These are phyloP conservation scores for Pichia insulana DNA, from an alignment of 805 yeast species.

Conservation along the genomic window DNA sequence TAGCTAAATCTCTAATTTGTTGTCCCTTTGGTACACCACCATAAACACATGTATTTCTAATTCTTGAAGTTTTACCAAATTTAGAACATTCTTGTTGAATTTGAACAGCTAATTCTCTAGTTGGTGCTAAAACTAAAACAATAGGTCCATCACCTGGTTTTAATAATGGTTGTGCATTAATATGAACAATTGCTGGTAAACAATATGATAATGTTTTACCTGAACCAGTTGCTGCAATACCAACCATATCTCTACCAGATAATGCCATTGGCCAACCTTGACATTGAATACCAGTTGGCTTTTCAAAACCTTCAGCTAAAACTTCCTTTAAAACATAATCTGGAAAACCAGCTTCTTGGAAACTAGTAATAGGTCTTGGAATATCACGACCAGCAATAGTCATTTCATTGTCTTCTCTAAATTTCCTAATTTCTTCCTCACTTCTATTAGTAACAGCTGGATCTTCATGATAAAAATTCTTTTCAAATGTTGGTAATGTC, in stretches of 20 bases:
- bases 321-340: slow-evolving; percentile 85
- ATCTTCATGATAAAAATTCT: slow-evolving; percentile 87
- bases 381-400: slow-evolving; percentile 72
- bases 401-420: slow-evolving; percentile 84
- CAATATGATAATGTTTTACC: slow-evolving; percentile 98
- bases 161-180: slow-evolving; percentile 93
- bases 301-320: slow-evolving; percentile 83
- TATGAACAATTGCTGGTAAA: slow-evolving; percentile 94
- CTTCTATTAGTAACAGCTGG: slow-evolving; percentile 68
- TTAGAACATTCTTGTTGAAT: slow-evolving; percentile 93
- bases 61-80: slow-evolving; percentile 85
- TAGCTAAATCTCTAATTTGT: slow-evolving; percentile 89
- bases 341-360: slow-evolving; percentile 98
- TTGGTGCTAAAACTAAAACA: slow-evolving; percentile 92
- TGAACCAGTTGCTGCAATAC: slow-evolving; percentile 98
- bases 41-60: slow-evolving; percentile 93
- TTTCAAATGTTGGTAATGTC: slow-evolving; percentile 80
- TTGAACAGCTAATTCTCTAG: slow-evolving; percentile 98
- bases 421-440: slow-evolving; percentile 60
- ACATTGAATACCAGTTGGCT: slow-evolving; percentile 94
- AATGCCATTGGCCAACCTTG: slow-evolving; percentile 99
- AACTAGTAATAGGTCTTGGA: slow-evolving; percentile 87
- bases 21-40: slow-evolving; percentile 99
- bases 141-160: slow-evolving; percentile 96
- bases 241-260: slow-evolving; percentile 97